phyloP scores from a whole-genome alignment of 164 flowering plant species.

The Vitis vinifera region ASM3070453v1 NC_081810.1:317501-318000 shows the following conservation, averaged over 20 bases:
- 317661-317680: conserved; percentile 78
- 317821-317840: conserved; percentile 58
- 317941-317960: conserved; percentile 44
- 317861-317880: conserved; percentile 22
- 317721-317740: conserved; percentile 69
- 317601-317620: too few relatives aligned
- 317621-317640: not conserved
- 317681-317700: conserved; percentile 71
- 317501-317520: too few relatives aligned
- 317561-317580: too few relatives aligned
- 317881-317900: conserved; percentile 34
- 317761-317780: conserved; percentile 16
- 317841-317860: conserved; percentile 53
- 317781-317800: conserved; percentile 20
- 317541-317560: too few relatives aligned
- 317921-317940: conserved; percentile 15
- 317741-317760: conserved; percentile 82
- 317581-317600: too few relatives aligned
- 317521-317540: too few relatives aligned
- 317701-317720: conserved; percentile 61
- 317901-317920: conserved; percentile 11
- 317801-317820: conserved; percentile 57
- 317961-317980: conserved; percentile 41
- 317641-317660: conserved; percentile 56
- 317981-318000: conserved; percentile 69